These are phyloP conservation scores for Boletus hoseneyae DNA, from an alignment of 1,284 basidiomycete genomes.

Conservation along the genomic window DNA sequence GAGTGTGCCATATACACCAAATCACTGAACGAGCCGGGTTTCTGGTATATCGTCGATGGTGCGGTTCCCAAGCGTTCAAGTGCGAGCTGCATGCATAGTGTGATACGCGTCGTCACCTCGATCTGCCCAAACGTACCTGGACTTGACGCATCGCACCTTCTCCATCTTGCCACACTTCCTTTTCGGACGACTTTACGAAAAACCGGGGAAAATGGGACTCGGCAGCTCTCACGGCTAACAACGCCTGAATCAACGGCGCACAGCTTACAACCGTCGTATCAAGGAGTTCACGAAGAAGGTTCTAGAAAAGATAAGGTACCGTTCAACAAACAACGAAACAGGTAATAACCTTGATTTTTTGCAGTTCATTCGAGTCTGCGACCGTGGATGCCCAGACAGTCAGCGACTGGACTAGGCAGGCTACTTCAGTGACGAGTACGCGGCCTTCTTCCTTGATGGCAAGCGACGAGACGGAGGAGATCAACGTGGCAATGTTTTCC, in stretches of 20 bases:
- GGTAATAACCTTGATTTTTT: conserved; percentile 28
- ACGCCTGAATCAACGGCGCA: conserved; percentile 39
- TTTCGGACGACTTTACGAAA: conserved; percentile 32
- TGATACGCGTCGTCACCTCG: conserved; percentile 19
- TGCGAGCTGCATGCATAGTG: conserved; percentile 15
- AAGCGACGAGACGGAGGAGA: conserved; percentile 29
- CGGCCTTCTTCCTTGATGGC: conserved; percentile 36
- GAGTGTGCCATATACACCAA: conserved; percentile 51
- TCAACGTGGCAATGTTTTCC: conserved; percentile 36
- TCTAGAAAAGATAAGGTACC: conserved; percentile 29
- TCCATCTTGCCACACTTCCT: conserved; percentile 39
- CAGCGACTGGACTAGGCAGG: conserved; percentile 32
- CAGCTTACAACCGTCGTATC: conserved; percentile 39
- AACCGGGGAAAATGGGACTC: conserved; percentile 45
- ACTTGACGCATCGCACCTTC: conserved; percentile 35
- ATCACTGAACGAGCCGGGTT: conserved; percentile 30
- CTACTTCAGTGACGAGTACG: conserved; percentile 35
- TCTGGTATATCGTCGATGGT: background rate
- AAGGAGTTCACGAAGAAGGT: conserved; percentile 39
- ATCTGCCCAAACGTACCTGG: conserved; percentile 36
- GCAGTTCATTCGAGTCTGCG: conserved; percentile 20
- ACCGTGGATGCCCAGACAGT: conserved; percentile 32
- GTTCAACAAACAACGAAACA: background rate
- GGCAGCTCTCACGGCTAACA: conserved; percentile 47
- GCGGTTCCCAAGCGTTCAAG: conserved; percentile 14